Percentiles rank a stretch among this genome's conserved stretches.
These are phyloP conservation scores for Penicillium argentinense DNA, from an alignment of 495 filamentous ascomycete species.

Conservation along the genomic window DNA sequence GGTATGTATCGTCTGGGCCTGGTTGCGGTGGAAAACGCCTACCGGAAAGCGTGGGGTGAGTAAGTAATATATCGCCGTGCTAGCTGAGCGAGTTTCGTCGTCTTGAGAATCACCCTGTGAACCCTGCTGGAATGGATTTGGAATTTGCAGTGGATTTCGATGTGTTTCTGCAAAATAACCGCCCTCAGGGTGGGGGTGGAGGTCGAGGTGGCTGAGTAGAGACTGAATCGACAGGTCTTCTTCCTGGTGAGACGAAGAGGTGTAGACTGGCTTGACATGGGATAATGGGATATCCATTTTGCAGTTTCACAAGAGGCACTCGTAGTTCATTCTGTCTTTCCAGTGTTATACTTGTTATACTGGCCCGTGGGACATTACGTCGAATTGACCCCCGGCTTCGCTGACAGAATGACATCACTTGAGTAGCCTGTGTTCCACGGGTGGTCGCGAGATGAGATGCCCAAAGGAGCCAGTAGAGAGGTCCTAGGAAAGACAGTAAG, in stretches of 20 bases:
- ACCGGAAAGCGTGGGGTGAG: constrained; percentile 56
- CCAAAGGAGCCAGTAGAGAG: no score
- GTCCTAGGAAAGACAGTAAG: no score
- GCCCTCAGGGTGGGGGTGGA: constrained; percentile 59
- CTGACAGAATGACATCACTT: no score
- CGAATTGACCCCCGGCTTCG: no score
- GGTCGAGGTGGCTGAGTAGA: constrained; percentile 44
- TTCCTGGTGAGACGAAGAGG: constrained; percentile 1
- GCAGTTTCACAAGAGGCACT: no score
- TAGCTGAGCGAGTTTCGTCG: neutral
- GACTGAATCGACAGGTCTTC: constrained; percentile 36
- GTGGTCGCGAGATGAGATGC: no score
- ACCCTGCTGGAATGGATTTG: constrained; percentile 46
- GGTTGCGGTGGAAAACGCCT: constrained; percentile 61
- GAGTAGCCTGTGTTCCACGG: no score
- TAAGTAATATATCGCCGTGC: constrained; percentile 56
- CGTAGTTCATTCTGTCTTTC: no score
- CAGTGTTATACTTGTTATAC: no score
- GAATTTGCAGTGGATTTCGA: constrained; percentile 47
- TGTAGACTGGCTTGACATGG: constrained; percentile 15
- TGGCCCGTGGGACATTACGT: no score
- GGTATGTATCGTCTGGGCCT: constrained; percentile 60
- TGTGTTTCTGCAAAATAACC: constrained; percentile 67
- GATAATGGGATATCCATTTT: constrained; percentile 14
- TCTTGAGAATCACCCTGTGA: neutral